Percentiles rank a stretch among this genome's conserved stretches.
These are phyloP conservation scores for Talaromyces rugulosus DNA, from an alignment of 2,329 filamentous ascomycete species.

Conservation along the genomic window DNA sequence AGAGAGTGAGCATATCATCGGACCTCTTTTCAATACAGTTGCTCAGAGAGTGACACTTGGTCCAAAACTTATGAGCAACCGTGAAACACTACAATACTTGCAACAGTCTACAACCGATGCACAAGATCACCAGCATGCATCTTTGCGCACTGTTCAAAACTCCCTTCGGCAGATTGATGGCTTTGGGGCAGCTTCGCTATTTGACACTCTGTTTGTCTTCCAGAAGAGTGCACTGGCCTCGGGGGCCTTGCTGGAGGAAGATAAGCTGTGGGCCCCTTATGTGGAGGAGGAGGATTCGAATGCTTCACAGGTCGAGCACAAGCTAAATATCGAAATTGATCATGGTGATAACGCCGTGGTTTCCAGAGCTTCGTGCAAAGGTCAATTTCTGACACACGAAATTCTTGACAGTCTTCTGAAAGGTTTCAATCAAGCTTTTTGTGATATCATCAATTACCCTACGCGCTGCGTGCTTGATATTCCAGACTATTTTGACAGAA, in stretches of 20 bases:
- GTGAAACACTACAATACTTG: conserved; percentile 34
- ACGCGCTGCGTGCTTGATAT: conserved; percentile 20
- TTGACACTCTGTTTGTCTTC: conserved; percentile 53
- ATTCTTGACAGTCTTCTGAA: conserved; percentile 17
- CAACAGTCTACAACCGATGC: conserved; percentile 44
- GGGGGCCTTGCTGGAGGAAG: background rate
- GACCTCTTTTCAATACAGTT: conserved; percentile 39
- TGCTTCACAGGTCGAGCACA: conserved; percentile 24
- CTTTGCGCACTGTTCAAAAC: conserved; percentile 48
- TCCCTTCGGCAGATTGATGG: conserved; percentile 33
- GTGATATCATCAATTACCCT: conserved; percentile 26
- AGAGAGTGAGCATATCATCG: conserved; percentile 35
- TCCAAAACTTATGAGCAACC: conserved; percentile 37
- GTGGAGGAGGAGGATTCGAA: conserved; percentile 17
- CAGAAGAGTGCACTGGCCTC: conserved; percentile 32
- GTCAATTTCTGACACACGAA: conserved; percentile 18
- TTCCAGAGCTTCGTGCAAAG: conserved; percentile 19
- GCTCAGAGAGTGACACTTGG: conserved; percentile 33
- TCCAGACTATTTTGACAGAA: conserved; percentile 12
- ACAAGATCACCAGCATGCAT: conserved; percentile 49
- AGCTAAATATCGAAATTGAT: conserved; percentile 28
- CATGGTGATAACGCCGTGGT: conserved; percentile 20
- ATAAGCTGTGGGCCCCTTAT: conserved; percentile 20
- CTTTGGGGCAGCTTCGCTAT: conserved; percentile 30
- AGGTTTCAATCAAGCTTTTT: conserved; percentile 18